A percentile compares a stretch with the other conserved stretches of the same genome.
These are phyloP conservation scores for Lepidium aucheri DNA, from an alignment of 345 rosid species.

Conservation along the genomic window DNA sequence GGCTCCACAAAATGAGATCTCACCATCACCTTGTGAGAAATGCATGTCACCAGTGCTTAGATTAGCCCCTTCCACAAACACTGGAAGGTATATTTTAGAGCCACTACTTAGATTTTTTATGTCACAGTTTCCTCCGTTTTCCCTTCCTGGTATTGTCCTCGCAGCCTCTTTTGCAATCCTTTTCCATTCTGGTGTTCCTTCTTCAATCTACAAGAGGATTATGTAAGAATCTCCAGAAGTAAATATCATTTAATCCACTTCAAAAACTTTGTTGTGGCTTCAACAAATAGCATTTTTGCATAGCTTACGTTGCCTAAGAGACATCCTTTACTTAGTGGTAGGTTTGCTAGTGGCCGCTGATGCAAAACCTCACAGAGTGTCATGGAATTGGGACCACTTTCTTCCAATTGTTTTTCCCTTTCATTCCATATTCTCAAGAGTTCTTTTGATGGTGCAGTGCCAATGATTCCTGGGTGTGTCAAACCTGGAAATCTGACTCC, in stretches of 20 bases:
- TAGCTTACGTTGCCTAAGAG: constrained; percentile 53
- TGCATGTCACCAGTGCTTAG: constrained; percentile 95
- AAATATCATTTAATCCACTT: background rate
- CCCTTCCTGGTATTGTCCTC: constrained; percentile 86
- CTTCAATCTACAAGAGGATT: constrained; percentile 36
- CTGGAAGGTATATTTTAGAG: constrained; percentile 77
- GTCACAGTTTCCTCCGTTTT: constrained; percentile 96
- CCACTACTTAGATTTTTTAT: constrained; percentile 88
- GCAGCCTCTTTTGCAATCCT: constrained; percentile 69
- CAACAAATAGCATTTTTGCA: background rate
- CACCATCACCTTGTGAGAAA: constrained; percentile 96
- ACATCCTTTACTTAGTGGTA: constrained; percentile 70
- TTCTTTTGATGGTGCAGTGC: constrained; percentile 82
- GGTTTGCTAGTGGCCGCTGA: constrained; percentile 66
- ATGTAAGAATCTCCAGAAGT: background rate
- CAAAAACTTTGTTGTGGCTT: background rate
- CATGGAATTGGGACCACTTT: constrained; percentile 39
- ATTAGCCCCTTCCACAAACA: constrained; percentile 85
- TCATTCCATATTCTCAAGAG: constrained; percentile 74
- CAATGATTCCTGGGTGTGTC: constrained; percentile 82
- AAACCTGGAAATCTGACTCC: constrained; percentile 88
- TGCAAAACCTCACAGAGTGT: constrained; percentile 77
- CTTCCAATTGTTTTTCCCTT: constrained; percentile 68
- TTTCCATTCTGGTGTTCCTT: constrained; percentile 72
- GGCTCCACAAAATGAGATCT: constrained; percentile 89